These are phyloP conservation scores for Isatis tinctoria DNA, from an alignment of 345 rosid genomes.

Conservation along the genomic window DNA sequence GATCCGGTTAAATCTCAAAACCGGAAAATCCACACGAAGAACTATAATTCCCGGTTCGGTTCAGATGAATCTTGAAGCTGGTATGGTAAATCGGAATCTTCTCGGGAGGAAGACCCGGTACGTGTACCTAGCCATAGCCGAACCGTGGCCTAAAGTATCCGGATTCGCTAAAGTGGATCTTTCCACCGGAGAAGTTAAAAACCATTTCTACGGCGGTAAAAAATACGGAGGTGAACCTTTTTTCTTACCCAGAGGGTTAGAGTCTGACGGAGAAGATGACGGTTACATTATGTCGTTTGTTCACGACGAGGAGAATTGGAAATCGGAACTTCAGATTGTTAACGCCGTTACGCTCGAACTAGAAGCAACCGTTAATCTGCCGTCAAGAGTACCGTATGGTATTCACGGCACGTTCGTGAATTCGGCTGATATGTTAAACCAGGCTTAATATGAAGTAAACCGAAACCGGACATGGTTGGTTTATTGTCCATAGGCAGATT, in stretches of 20 bases:
- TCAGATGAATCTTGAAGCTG: constrained; percentile 88
- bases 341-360: constrained; percentile 57
- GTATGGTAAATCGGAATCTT: constrained; percentile 84
- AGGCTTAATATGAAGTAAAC: constrained; percentile 41
- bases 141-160: constrained; percentile 93
- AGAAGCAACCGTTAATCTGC: constrained; percentile 72
- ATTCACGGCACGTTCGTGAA: constrained; percentile 90
- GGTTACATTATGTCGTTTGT: constrained; percentile 77
- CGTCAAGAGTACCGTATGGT: constrained; percentile 93
- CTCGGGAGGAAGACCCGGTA: constrained; percentile 72
- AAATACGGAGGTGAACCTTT: constrained; percentile 88
- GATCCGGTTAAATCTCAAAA: constrained; percentile 71
- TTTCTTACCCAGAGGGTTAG: constrained; percentile 48
- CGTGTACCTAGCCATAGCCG: constrained; percentile 85
- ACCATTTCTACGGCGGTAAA: constrained; percentile 60
- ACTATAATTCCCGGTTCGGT: constrained; percentile 49
- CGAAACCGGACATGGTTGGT: constrained; percentile 19
- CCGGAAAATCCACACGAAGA: constrained; percentile 74
- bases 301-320: constrained; percentile 74
- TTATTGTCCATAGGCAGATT: constrained; percentile 2
- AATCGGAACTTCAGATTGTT: constrained; percentile 80
- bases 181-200: constrained; percentile 56
- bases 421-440: constrained; percentile 56
- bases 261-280: constrained; percentile 61
- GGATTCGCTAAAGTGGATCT: constrained; percentile 92